Base-by-base conservation (phyloP, 1,139 yeast species). In the Zygosaccharomyces pseudobailii region DNA sequence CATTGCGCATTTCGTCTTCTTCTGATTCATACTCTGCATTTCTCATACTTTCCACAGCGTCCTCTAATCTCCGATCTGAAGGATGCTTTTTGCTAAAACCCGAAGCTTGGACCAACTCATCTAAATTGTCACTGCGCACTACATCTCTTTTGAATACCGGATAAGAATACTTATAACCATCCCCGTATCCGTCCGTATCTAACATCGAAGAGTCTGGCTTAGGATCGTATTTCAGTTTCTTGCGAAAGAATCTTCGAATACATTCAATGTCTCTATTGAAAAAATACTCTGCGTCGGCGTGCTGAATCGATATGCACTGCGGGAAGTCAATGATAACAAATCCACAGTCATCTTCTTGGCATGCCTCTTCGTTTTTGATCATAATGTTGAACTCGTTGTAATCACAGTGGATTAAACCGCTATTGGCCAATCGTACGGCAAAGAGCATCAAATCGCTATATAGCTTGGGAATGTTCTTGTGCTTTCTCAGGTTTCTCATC, bases 281-380 rank as follows among this genome's bases (percentile, higher is more conserved):
- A 65, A 87, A 90, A 49, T 76, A 77, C 55, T 83, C 83, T 9
- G 98, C 97, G 62, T 92, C 96, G 3, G 73, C 75, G 65, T 92
- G 99, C 56, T 87, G 90, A 36, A 87, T 87, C 17, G 96, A 87
- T 21, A 92, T 87, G 80, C 97, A 90, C 69, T 92, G 99, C 4
- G 99, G 99, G 73, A 92, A 92, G 75, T 92, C 99, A 58, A 92
- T 92, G 23, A 92, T 96, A 21, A 89, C 84, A 57, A 89, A 87
- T 39, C 82, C 87, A 43, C 67, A 70, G 49, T 80, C 85, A 45
- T 76, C 76, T 23, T 48, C 21, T 25, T 71, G 59, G 24, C 9
- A 21, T 37, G 67, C 73, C 34, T 74, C 76, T 38, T 76, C 72
- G 55, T 84, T 82, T 46, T 87, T 74, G 38, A 94, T 85, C 75